A percentile compares a stretch with the other conserved stretches of the same genome.
These are phyloP conservation scores for Botryotinia convoluta DNA, from an alignment of 2,329 filamentous ascomycete species.

Conservation along the genomic window DNA sequence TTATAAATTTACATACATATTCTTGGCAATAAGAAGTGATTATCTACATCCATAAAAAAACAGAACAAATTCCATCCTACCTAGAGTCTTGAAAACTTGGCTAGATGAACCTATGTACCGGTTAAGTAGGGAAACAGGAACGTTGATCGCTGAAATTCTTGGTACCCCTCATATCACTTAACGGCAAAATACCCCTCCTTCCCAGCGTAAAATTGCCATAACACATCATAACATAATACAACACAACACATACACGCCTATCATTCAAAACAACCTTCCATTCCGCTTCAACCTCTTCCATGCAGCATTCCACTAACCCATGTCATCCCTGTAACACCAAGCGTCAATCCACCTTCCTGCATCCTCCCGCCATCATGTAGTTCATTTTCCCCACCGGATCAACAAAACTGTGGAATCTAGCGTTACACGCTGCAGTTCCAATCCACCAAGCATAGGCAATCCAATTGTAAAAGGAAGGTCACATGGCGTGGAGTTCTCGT, in stretches of 20 bases:
- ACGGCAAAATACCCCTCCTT: background rate
- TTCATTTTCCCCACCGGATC: conserved; percentile 5
- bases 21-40: background rate
- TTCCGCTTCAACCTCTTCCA: background rate
- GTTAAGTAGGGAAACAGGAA: background rate
- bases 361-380: conserved; percentile 5
- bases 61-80: background rate
- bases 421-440: background rate
- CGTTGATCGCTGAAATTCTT: background rate
- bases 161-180: background rate
- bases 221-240: background rate
- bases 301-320: background rate
- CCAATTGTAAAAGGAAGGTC: background rate
- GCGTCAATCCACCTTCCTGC: background rate
- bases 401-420: background rate
- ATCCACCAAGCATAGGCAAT: background rate
- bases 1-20: background rate
- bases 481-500: conserved; percentile 17
- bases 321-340: background rate
- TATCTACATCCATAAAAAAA: background rate
- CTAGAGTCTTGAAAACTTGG: background rate
- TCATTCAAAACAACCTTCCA: background rate
- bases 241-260: background rate
- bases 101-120: background rate
- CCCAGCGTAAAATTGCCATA: background rate